Evolutionary conservation across 2,329 filamentous ascomycete genomes (phyloP), one percentile per base, ranked within the genome.

Genomic region (Metarhizium brunneum): DNA sequence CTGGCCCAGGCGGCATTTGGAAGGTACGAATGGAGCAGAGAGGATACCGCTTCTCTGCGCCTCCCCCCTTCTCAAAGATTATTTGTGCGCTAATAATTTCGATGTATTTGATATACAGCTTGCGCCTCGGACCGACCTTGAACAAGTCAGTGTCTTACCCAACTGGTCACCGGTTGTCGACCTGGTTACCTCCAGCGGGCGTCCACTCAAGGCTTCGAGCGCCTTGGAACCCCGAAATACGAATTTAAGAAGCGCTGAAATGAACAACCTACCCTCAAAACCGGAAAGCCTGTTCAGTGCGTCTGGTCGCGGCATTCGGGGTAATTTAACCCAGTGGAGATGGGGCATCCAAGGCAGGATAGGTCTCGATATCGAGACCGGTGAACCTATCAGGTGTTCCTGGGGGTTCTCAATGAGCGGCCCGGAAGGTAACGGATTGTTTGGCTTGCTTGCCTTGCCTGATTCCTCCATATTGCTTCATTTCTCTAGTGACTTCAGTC

Each of bases 1-100:
- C 86, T 54, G 88, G 90, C 8, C 82, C 86, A 58, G 92, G 92
- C 6, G 84, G 86, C 1, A 77, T 94, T 6, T 92, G 87, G 74
- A 83, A 84, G 69, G 84, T 88, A 68, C 42, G n/a, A 10, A 18
- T 2, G 8, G 18, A 18, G 14, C 8, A 16, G 14, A 45, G 42
- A 45, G 18, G 42, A 20, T 45, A 20, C n/a, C 16, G n/a, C 18
- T 14, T 11, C 42, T 4, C 18, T 20, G 8, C 16, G 1, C n/a
- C 20, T 11, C 42, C 16, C 42, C n/a, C 42, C 16, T 10, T 16
- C n/a, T 20, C 42, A 18, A n/a, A 36, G 16, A 18, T 16, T 45
- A 16, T 48, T 16, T 43, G 18, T 29, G 20, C 45, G 25, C 45
- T 48, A 30, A 48, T 54, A 54, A 32, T 53, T 43, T 29, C 2